phyloP scores from a whole-genome alignment of 805 yeast genomes.

The Monosporozyma aerobia region DNA sequence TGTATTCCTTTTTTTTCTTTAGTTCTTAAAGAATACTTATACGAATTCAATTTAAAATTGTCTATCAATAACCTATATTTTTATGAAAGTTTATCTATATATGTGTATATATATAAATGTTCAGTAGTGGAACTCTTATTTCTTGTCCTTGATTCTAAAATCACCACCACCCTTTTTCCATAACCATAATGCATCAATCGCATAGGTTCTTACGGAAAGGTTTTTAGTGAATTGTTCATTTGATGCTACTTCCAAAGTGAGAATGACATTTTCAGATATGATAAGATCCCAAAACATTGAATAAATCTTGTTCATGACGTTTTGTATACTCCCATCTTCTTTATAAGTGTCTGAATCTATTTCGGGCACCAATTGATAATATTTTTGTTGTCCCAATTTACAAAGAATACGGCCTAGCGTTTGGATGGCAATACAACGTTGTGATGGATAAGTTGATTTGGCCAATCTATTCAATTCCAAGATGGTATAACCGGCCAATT shows the following conservation, averaged over 20 bases:
- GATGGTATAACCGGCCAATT: constrained; percentile 85
- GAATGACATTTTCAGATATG: constrained; percentile 51
- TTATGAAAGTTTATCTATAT: not conserved
- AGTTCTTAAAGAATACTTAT: constrained; percentile 4
- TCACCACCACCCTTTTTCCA: constrained; percentile 53
- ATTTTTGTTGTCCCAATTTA: constrained; percentile 58
- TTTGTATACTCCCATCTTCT: constrained; percentile 32
- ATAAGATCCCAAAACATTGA: constrained; percentile 62
- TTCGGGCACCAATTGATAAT: constrained; percentile 45
- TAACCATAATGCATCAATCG: constrained; percentile 84
- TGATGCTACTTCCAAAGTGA: constrained; percentile 56
- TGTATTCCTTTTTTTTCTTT: not conserved
- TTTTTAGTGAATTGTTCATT: constrained; percentile 56
- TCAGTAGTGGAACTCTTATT: not conserved
- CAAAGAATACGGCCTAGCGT: constrained; percentile 81
- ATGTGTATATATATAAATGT: constrained; percentile 5
- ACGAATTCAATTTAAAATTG: not conserved
- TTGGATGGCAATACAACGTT: constrained; percentile 77
- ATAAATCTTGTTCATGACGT: constrained; percentile 30
- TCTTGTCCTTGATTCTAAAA: constrained; percentile 11
- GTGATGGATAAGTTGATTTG: constrained; percentile 74
- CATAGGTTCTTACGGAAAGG: constrained; percentile 70
- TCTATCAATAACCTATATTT: not conserved
- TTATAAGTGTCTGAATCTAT: constrained; percentile 31
- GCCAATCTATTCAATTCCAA: constrained; percentile 71